Conservation (phyloP, 768 basidiomycete species). For the Rhodotorula diobovata region DNA sequence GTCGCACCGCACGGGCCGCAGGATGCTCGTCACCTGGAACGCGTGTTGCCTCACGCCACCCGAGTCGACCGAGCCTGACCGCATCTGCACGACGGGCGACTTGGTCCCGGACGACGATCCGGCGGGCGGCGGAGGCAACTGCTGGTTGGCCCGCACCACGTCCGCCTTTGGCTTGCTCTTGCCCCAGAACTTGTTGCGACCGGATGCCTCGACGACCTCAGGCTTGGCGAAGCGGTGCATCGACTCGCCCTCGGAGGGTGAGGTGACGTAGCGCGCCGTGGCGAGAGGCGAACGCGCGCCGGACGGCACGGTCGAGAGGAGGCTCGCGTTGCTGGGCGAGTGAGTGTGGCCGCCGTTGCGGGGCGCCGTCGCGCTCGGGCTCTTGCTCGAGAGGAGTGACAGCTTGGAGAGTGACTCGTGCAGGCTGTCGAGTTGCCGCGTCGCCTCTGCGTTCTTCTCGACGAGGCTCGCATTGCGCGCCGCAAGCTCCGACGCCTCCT, state of each 20-base stretch:
- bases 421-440: slow-evolving; percentile 64
- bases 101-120: slow-evolving; percentile 4
- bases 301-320: slow-evolving; percentile 5
- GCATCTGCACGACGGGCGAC: slow-evolving; percentile 10
- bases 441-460: slow-evolving; percentile 75
- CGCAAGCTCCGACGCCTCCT: slow-evolving; percentile 85
- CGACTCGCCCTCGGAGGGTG: slow-evolving; percentile 17
- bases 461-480: slow-evolving; percentile 88
- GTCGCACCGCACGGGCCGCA: slow-evolving; percentile 87
- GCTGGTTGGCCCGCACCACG: slow-evolving; percentile 2
- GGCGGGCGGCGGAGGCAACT: slow-evolving; percentile 10
- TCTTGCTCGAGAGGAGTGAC: slow-evolving; percentile 17
- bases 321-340: slow-evolving; percentile 36
- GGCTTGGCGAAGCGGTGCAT: slow-evolving; percentile 27
- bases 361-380: slow-evolving; percentile 4
- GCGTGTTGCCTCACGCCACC: slow-evolving; percentile 59
- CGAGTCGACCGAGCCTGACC: slow-evolving; percentile 10
- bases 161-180: slow-evolving; percentile 32
- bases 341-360: slow-evolving; percentile 41
- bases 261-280: slow-evolving; percentile 25
- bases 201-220: slow-evolving; percentile 41
- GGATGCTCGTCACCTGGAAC: slow-evolving; percentile 81
- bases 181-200: slow-evolving; percentile 48
- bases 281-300: slow-evolving; percentile 30
- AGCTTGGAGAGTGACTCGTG: slow-evolving; percentile 44